Evolutionary conservation across 2,329 filamentous ascomycete species (phyloP), one percentile per base, ranked within the genome.

Genomic region (Cercospora zeina): DNA sequence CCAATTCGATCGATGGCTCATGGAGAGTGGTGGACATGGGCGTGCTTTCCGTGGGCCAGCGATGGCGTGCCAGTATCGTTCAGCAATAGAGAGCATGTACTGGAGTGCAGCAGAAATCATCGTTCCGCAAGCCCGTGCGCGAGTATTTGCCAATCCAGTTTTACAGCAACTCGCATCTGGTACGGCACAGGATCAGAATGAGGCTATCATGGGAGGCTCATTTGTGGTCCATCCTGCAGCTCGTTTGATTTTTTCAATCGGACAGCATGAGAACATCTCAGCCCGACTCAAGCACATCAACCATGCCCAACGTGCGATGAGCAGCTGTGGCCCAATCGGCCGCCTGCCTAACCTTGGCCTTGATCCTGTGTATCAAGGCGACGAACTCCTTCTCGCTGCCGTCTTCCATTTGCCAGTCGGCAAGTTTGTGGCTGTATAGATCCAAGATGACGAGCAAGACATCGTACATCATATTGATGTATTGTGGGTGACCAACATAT

Each of bases 291-390:
- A 90, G 77, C 79, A 90, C 89, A 70, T 93, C 90, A 67, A 97
- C 78, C 93, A 97, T 97, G 1, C 93, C 95, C 68, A 85, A 85
- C 10, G 91, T 93, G 77, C 89, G 87, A 69, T 86, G 88, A 1
- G 93, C 93, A 72, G 89, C 83, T 77, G 96, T 90, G 21, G 91
- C 90, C 71, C 89, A 87, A 76, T 96, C 91, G 10, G 93, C 89
- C 75, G 95, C 90, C 42, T 84, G 80, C 65, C 85, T 83, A 19
- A 97, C 93, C 39, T 87, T 82, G 54, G 81, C 81, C 69, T 85
- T 82, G 71, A 97, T 87, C 54, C 87, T 82, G 54, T 82, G 81
- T 64, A 90, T 87, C 60, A 97, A 83, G 74, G 90, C 65, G 19
- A 70, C 67, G 37, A 66, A 65, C n/a, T 69, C 68, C 54, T 72